phyloP scores from a whole-genome alignment of 2,329 filamentous ascomycete species.

The Colletotrichum orbiculare region DNA sequence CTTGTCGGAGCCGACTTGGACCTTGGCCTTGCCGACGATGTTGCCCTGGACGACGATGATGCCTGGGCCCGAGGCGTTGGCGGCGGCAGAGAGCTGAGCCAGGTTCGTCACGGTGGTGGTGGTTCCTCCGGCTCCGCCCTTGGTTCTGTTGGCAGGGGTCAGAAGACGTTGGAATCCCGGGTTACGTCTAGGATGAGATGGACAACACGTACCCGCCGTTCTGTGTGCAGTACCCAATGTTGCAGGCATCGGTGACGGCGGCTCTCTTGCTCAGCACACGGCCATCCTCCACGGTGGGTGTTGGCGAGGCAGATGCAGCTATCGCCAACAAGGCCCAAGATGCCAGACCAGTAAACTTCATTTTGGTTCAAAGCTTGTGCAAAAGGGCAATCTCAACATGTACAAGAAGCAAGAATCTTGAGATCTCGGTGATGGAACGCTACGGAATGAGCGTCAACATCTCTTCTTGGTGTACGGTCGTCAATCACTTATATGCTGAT shows the following conservation, averaged over 20 bases:
- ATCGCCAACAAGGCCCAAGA: conserved; percentile 23
- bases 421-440: not conserved
- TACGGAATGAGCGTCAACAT: not conserved
- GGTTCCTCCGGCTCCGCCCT: conserved; percentile 31
- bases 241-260: conserved; percentile 32
- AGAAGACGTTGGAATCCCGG: not conserved
- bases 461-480: not conserved
- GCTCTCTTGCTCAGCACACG: conserved; percentile 28
- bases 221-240: conserved; percentile 35
- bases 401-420: not conserved
- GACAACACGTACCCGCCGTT: conserved; percentile 31
- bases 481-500: conserved; percentile 7
- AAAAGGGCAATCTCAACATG: not conserved
- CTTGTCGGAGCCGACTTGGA: conserved; percentile 53
- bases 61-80: conserved; percentile 51
- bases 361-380: not conserved
- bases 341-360: conserved; percentile 22
- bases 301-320: conserved; percentile 21
- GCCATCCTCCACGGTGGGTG: conserved; percentile 5
- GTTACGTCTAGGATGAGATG: not conserved
- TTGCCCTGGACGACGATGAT: conserved; percentile 48
- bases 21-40: conserved; percentile 49
- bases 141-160: conserved; percentile 16
- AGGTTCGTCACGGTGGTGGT: conserved; percentile 60
- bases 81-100: conserved; percentile 55